These are phyloP conservation scores for Acidiella bohemica DNA, from an alignment of 495 filamentous ascomycete species.

Conservation along the genomic window DNA sequence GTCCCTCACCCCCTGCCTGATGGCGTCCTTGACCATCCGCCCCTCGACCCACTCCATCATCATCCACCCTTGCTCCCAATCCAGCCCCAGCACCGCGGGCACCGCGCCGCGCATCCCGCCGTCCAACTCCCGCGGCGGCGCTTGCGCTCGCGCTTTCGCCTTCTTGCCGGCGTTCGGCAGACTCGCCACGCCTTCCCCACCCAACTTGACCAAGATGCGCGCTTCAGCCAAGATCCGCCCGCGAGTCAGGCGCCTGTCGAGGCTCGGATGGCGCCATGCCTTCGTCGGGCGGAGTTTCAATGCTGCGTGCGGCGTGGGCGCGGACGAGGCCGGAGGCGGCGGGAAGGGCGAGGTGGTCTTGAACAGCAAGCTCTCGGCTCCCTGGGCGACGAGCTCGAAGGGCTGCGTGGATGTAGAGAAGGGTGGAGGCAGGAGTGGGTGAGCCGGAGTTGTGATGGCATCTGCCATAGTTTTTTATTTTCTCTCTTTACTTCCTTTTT, in stretches of 20 bases:
- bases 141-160: constrained; percentile 3
- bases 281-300: constrained; percentile 92
- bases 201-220: constrained; percentile 60
- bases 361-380: constrained; percentile 92
- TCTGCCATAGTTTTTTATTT: too few relatives aligned
- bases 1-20: not conserved
- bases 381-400: constrained; percentile 51
- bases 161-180: not conserved
- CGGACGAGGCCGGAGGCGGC: constrained; percentile 46
- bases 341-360: constrained; percentile 65
- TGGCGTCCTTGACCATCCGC: constrained; percentile 11
- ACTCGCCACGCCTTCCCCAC: constrained; percentile 52
- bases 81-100: constrained; percentile 61
- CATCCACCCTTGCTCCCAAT: constrained; percentile 68
- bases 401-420: constrained; percentile 37
- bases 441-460: too few relatives aligned
- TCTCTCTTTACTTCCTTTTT: too few relatives aligned
- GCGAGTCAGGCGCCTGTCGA: constrained; percentile 76
- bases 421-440: constrained; percentile 52
- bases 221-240: constrained; percentile 79
- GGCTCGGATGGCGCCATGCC: constrained; percentile 78
- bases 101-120: constrained; percentile 32
- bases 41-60: constrained; percentile 62
- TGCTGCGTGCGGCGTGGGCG: too few relatives aligned
- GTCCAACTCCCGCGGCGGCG: not conserved